Conservation (phyloP, 1,139 yeast genomes). For the Nakaseomyces nivariensis region DNA sequence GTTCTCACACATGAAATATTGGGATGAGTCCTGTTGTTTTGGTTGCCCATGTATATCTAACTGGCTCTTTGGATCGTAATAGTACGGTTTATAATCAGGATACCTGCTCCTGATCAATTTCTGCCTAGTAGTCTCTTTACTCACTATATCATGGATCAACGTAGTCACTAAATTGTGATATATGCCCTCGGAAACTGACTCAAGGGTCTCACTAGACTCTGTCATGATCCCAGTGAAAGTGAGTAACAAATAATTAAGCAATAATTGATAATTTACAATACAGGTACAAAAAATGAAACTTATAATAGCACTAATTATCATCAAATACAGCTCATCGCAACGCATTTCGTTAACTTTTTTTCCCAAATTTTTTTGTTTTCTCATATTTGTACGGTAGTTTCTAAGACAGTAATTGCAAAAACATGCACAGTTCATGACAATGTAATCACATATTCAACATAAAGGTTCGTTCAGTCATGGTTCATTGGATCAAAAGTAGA, state of each 20-base stretch:
- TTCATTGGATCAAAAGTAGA: too few species aligned
- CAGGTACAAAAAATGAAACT: too few species aligned
- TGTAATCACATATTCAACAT: too few species aligned
- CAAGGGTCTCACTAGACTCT: conserved; percentile 14
- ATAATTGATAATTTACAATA: too few species aligned
- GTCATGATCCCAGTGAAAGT: conserved; percentile 7
- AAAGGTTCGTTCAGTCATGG: too few species aligned
- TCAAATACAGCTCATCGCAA: background rate
- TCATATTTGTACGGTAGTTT: too few species aligned
- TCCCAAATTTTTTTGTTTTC: too few species aligned
- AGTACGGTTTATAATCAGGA: conserved; percentile 19
- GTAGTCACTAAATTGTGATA: conserved; percentile 22
- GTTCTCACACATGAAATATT: conserved; percentile 66
- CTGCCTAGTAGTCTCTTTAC: conserved; percentile 20
- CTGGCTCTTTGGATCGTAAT: conserved; percentile 19
- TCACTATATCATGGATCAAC: conserved; percentile 27
- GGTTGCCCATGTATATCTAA: conserved; percentile 24
- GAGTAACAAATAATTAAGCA: too few species aligned
- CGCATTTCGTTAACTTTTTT: too few species aligned
- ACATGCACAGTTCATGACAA: too few species aligned
- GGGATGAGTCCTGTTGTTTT: conserved; percentile 27
- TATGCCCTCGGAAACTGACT: conserved; percentile 19
- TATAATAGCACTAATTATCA: too few species aligned
- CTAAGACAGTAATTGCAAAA: too few species aligned
- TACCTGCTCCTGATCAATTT: conserved; percentile 20